phyloP scores from a whole-genome alignment of 1,284 basidiomycete genomes.

The Leccinum angustisporum region DNA sequence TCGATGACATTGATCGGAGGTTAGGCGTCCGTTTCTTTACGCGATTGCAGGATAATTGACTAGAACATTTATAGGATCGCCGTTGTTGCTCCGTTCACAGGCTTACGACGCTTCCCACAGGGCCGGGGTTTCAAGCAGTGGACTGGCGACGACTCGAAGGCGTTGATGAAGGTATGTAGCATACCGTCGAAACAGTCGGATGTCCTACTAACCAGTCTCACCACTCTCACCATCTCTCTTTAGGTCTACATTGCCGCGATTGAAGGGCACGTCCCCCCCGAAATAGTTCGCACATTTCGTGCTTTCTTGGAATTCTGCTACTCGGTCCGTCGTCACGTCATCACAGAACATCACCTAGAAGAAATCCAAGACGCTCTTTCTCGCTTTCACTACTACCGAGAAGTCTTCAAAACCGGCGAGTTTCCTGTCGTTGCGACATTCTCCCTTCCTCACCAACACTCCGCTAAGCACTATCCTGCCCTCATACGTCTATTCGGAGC shows the following conservation, averaged over 20 bases:
- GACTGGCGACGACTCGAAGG: slow-evolving; percentile 4
- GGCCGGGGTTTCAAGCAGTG: slow-evolving; percentile 4
- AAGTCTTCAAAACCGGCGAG: background rate
- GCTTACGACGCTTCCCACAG: background rate
- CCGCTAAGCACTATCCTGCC: background rate
- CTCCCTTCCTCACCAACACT: background rate
- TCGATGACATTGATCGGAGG: background rate
- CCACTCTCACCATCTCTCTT: background rate
- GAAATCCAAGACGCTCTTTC: background rate
- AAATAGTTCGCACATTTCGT: background rate
- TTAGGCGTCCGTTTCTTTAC: background rate
- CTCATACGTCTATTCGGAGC: background rate
- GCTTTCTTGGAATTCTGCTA: slow-evolving; percentile 1
- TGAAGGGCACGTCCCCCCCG: background rate
- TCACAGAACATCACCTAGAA: background rate
- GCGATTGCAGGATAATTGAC: background rate
- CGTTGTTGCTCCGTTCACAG: background rate
- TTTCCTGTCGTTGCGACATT: background rate
- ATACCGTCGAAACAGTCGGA: no score
- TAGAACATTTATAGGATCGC: background rate
- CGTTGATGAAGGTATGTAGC: background rate
- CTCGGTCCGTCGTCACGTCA: background rate
- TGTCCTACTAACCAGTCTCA: no score
- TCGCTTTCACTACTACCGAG: background rate
- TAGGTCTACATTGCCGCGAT: slow-evolving; percentile 5